Percentiles rank a stretch among this genome's conserved stretches.
Evolutionary conservation across 129 eudicot species (phyloP).

Genomic region (Pittosporum tobira): DNA sequence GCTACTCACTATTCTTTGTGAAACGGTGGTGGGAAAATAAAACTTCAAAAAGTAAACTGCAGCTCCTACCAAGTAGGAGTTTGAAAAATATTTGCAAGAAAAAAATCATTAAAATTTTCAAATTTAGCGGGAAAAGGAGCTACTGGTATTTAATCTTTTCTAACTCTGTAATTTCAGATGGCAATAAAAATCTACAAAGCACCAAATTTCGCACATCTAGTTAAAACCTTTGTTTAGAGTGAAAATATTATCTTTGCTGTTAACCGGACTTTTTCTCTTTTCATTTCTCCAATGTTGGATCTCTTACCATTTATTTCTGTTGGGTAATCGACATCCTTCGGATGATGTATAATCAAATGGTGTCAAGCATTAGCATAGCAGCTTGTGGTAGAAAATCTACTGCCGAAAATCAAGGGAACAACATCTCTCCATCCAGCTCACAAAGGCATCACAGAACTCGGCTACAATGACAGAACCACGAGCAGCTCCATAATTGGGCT

Average conservation of each 20-base stretch:
- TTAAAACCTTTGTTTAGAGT: too few relatives aligned
- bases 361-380: slow-evolving; percentile 3
- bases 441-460: slow-evolving; percentile 49
- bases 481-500: slow-evolving; percentile 8
- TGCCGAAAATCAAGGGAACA: slow-evolving; percentile 39
- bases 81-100: too few relatives aligned
- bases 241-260: neutral
- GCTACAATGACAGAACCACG: slow-evolving; percentile 8
- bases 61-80: too few relatives aligned
- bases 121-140: too few relatives aligned
- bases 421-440: slow-evolving; percentile 62
- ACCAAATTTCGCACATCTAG: neutral
- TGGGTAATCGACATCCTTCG: slow-evolving; percentile 58
- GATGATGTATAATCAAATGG: slow-evolving; percentile 29
- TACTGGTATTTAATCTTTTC: too few relatives aligned
- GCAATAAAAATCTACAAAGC: neutral
- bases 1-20: too few relatives aligned
- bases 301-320: slow-evolving; percentile 30
- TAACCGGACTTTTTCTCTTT: neutral
- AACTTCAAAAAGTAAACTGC: too few relatives aligned
- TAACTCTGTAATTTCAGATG: too few relatives aligned
- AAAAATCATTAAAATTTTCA: too few relatives aligned
- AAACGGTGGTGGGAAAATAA: too few relatives aligned
- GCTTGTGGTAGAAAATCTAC: slow-evolving; percentile 13
- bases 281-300: slow-evolving; percentile 16